Base-by-base conservation (phyloP, 768 basidiomycete species). In the Mrakia frigida region DNA sequence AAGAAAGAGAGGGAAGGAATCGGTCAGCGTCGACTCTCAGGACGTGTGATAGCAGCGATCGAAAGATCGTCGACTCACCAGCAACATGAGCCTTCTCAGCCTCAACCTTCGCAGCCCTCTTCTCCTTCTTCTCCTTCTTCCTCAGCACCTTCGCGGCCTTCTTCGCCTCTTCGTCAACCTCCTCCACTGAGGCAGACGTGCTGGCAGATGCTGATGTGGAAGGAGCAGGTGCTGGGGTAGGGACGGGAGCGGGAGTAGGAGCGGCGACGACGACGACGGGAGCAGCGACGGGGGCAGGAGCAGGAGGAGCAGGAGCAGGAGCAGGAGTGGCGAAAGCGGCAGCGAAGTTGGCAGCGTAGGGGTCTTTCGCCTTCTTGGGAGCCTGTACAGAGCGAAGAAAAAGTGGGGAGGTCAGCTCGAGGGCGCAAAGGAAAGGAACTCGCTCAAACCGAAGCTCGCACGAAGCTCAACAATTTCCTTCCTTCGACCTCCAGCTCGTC, bases 101-200 rank as follows among this genome's bases (percentile, higher is more conserved):
- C 61, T 33, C 13, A 25, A 56, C 25, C 61, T 74, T 67, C 11
- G 37, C n/a, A 31, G 56, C 63, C 60, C 28, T 52, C 41, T 65
- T 43, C 28, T 74, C 50, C 67, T 69, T 67, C 56, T 70, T 53
- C 43, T 50, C 59, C 50, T 67, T 53, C 39, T 50, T 43, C 52
- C 35, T 6, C 52, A 53, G 70, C 16, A 11, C 21, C 37, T 56
- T 63, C 59, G 31, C 10, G 16, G 50, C 23, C 61, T 43, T 63
- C 73, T 35, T 31, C 59, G 86, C 86, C 79, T 89, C 90, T 80
- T 88, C 89, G 6, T 50, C n/a, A 9, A 11, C 33, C 3, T 71
- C 39, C 52, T 69, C 43, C 39, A 69, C 60, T 16, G 10, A 73
- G 9, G 53, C 56, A 10, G 70, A 11, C 25, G 68, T 52, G 70